Conservation (phyloP, 768 basidiomycete species). For the Trametes meyenii region DNA sequence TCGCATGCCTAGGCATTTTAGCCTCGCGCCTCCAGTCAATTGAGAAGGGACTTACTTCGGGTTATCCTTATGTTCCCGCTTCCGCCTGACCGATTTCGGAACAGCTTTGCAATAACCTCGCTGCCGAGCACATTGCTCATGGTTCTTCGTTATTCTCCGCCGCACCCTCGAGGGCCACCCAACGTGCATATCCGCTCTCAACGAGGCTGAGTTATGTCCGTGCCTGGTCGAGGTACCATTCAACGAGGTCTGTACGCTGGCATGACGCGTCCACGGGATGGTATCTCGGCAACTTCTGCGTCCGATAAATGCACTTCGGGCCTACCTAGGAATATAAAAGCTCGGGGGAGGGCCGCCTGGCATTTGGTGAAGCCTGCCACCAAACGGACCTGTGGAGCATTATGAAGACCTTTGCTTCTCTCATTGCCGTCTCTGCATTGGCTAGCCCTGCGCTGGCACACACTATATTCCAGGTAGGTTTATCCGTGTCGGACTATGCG, state of each 20-base stretch:
- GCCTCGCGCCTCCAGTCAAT: not conserved
- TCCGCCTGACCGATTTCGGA: slow-evolving; percentile 21
- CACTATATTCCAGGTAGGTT: slow-evolving; percentile 52
- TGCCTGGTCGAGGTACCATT: slow-evolving; percentile 8
- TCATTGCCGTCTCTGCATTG: slow-evolving; percentile 34
- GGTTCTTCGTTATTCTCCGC: slow-evolving; percentile 9
- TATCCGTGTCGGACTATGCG: not conserved
- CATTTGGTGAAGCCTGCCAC: slow-evolving; percentile 1
- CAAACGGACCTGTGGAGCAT: slow-evolving; percentile 1
- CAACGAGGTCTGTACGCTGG: not conserved
- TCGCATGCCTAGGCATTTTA: not conserved
- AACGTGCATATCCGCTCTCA: not conserved
- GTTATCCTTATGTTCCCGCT: not conserved
- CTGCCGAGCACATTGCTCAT: not conserved
- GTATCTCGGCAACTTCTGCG: not conserved
- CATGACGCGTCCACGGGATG: slow-evolving; percentile 9
- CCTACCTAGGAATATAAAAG: slow-evolving; percentile 13
- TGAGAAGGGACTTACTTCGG: slow-evolving; percentile 17
- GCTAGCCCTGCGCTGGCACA: slow-evolving; percentile 46
- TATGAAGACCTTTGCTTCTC: slow-evolving; percentile 27
- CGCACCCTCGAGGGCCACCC: not conserved
- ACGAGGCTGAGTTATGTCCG: not conserved
- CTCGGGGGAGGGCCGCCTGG: not conserved
- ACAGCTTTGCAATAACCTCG: slow-evolving; percentile 25
- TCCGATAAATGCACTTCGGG: not conserved